Base-by-base conservation (phyloP, 768 basidiomycete species). In the Panaeolus cyanescens region DNA sequence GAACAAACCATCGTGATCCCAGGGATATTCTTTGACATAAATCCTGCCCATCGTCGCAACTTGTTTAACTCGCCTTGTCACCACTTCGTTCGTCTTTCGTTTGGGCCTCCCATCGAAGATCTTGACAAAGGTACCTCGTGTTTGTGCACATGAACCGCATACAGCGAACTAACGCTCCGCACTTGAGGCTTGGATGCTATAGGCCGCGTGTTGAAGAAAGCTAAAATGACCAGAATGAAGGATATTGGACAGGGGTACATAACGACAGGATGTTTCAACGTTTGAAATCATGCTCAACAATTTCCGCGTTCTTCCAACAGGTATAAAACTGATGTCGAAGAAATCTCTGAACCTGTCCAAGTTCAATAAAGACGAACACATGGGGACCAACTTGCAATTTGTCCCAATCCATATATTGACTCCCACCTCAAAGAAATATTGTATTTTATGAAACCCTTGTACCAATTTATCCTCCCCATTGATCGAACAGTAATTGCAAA, bases 1-100 rank as follows among this genome's bases (percentile, higher is more conserved):
- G 91, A 93, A 75, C 83, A 93, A 75, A 91, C 93, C 9, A 95
- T 95, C 64, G 91, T 93, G 58, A 93, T 95, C 53, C 93, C 94
- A 4, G 95, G 95, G 10, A 92, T 92, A 66, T 95, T 94, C 80
- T 94, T 94, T 65, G 91, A 92, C 67, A 90, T 92, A 70, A 89
- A 85, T 74, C 91, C 91, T 22, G 60, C 90, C 15, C 90, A 95
- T 66, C 88, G 94, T 66, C 85, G 95, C 63, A 93, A 96, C 73
- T 77, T 97, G 56, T 93, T 96, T 79, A 86, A 88, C 68, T 94
- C 92, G 15, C 92, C 95, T 9, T 96, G 93, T 76, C 91, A 93
- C 75, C 89, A 91, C 71, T 97, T 92, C 66, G 88, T 97, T 25
- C 87, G 96, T 22, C 75, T 97, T 34, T 92, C 90, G 30, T 95